These are phyloP conservation scores for Vitis cinerea DNA, from an alignment of 164 flowering plant species.

Conservation along the genomic window DNA sequence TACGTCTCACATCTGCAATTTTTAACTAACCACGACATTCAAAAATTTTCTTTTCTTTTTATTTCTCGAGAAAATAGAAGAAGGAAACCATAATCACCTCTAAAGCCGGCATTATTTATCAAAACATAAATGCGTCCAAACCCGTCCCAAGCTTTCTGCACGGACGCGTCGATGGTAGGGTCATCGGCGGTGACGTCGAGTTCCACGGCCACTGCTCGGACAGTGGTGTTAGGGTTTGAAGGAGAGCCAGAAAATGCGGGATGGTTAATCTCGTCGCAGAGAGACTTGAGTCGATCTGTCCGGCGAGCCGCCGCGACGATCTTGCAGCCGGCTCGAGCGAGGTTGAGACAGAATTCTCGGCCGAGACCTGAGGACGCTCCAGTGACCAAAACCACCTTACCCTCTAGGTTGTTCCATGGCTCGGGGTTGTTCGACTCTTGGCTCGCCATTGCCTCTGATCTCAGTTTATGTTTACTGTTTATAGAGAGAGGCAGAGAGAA, in stretches of 20 bases:
- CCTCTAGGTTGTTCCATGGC: constrained; percentile 44
- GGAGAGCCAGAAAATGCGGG: background rate
- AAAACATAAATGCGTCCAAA: constrained; percentile 73
- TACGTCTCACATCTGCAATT: too few species aligned
- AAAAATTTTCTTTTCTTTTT: too few species aligned
- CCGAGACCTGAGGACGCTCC: constrained; percentile 85
- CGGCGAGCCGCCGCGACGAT: constrained; percentile 78
- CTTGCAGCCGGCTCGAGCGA: constrained; percentile 64
- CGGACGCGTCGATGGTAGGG: constrained; percentile 38
- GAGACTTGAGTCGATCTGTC: constrained; percentile 48
- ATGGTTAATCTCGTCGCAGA: constrained; percentile 64
- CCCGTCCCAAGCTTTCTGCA: constrained; percentile 62
- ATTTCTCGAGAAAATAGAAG: too few species aligned
- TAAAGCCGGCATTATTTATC: constrained; percentile 71
- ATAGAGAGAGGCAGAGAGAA: too few species aligned
- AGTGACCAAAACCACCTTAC: constrained; percentile 66
- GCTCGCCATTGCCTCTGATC: constrained; percentile 9
- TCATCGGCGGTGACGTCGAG: constrained; percentile 59
- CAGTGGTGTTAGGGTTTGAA: background rate
- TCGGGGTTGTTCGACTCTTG: constrained; percentile 24
- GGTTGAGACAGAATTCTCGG: constrained; percentile 54
- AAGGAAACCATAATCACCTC: constrained; percentile 39
- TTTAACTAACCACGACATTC: too few species aligned
- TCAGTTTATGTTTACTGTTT: too few species aligned
- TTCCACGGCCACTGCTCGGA: constrained; percentile 51